Evolutionary conservation across 345 rosid species (phyloP).

Genomic region (Eucalyptus viminalis): DNA sequence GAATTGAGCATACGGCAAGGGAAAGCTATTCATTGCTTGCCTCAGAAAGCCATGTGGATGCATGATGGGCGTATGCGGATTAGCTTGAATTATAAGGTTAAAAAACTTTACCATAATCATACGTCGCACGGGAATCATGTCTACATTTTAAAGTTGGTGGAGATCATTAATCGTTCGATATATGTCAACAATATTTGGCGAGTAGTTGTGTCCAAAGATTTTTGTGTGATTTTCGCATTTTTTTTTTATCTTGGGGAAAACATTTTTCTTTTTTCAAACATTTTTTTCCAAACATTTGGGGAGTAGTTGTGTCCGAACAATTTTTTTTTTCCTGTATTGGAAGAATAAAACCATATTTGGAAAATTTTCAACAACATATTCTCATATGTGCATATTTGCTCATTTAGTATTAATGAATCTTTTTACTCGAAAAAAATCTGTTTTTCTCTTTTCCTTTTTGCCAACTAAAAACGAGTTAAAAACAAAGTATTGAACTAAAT

Average conservation of each 20-base stretch:
- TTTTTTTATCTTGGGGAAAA: not conserved
- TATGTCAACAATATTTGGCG: not conserved
- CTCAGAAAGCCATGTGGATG: not conserved
- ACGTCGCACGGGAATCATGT: not conserved
- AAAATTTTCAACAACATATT: not conserved
- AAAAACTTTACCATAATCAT: not conserved
- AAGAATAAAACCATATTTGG: not conserved
- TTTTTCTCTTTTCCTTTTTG: not conserved
- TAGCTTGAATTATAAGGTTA: not conserved
- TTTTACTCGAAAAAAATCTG: not conserved
- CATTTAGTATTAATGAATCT: not conserved
- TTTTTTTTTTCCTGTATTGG: not conserved
- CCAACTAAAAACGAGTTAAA: not conserved
- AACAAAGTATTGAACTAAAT: not conserved
- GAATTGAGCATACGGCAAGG: not conserved
- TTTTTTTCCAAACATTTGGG: not conserved
- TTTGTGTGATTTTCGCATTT: not conserved
- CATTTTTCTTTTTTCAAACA: no score
- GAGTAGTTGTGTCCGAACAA: not conserved
- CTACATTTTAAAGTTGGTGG: not conserved
- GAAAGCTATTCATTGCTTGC: not conserved
- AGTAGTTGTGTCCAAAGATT: not conserved
- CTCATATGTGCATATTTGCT: not conserved
- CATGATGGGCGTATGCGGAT: not conserved
- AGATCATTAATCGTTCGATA: accelerated